These are phyloP conservation scores for Camelina sativa DNA, from an alignment of 345 rosid species.

Conservation along the genomic window DNA sequence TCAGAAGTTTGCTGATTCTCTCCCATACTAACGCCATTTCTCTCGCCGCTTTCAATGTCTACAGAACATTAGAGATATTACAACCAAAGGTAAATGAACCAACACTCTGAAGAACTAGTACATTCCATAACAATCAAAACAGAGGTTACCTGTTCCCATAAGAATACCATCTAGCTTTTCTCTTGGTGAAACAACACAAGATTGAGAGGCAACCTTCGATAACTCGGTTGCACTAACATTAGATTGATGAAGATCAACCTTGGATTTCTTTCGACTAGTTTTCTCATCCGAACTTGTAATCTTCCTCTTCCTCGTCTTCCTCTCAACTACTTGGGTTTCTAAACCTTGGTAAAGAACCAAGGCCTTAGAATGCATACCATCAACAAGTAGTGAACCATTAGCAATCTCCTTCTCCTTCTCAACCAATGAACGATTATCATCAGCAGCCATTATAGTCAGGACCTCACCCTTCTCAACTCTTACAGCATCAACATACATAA, in stretches of 20 bases:
- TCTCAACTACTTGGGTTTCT: constrained; percentile 29
- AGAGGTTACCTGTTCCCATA: constrained; percentile 8
- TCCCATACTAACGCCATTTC: constrained; percentile 20
- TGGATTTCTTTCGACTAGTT: constrained; percentile 43
- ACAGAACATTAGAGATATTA: constrained; percentile 25
- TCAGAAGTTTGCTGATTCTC: constrained; percentile 7
- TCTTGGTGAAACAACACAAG: constrained; percentile 30
- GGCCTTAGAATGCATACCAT: constrained; percentile 19
- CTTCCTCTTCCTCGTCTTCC: constrained; percentile 36
- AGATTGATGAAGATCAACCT: constrained; percentile 35
- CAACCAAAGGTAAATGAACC: constrained; percentile 31
- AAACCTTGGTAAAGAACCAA: constrained; percentile 27
- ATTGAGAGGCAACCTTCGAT: constrained; percentile 26
- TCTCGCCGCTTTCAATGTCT: constrained; percentile 31
- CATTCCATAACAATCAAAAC: not conserved
- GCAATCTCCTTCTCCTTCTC: constrained; percentile 30
- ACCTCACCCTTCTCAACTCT: constrained; percentile 33
- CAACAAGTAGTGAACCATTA: not conserved
- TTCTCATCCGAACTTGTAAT: constrained; percentile 32
- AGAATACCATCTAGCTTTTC: constrained; percentile 39
- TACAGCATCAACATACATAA: constrained; percentile 57
- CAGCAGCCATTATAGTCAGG: constrained; percentile 36
- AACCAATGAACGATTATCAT: constrained; percentile 9
- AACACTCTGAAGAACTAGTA: not conserved
- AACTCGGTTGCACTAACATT: constrained; percentile 6